phyloP scores from a whole-genome alignment of 106 monocot species.

The Dioscorea zingiberensis region DNA sequence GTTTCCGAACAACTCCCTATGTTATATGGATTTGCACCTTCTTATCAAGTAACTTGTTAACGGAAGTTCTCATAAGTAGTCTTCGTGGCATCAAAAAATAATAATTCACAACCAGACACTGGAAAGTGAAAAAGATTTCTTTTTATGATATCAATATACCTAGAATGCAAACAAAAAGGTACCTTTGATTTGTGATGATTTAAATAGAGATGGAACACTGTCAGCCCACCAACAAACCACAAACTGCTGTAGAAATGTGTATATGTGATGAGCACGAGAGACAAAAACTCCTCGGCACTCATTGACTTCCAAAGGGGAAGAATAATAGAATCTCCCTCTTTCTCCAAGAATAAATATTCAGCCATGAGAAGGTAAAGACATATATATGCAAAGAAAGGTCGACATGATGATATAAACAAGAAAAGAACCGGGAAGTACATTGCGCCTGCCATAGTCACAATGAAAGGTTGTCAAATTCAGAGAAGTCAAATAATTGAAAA shows the following conservation, averaged over 20 bases:
- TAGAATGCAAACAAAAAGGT: no score
- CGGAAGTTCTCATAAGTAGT: conserved; percentile 90
- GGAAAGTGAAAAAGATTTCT: neutral
- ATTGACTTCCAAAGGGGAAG: conserved; percentile 54
- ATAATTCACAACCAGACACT: neutral
- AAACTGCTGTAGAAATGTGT: conserved; percentile 83
- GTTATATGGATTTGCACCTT: conserved; percentile 74
- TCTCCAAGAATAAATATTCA: conserved; percentile 60
- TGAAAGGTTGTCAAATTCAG: neutral
- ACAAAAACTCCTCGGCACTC: conserved; percentile 52
- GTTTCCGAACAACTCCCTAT: conserved; percentile 42
- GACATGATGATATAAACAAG: conserved; percentile 80
- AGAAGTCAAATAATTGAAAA: neutral
- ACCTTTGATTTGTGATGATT: conserved; percentile 80
- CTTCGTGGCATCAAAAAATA: conserved; percentile 24
- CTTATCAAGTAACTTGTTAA: conserved; percentile 68
- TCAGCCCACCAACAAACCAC: conserved; percentile 99
- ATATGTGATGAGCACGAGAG: conserved; percentile 70
- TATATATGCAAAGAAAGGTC: conserved; percentile 69
- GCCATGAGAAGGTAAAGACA: conserved; percentile 78
- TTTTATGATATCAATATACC: no score
- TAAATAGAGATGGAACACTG: conserved; percentile 79
- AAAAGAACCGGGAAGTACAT: conserved; percentile 91
- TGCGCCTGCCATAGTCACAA: conserved; percentile 53
- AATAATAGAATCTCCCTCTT: conserved; percentile 27